Base-by-base conservation (phyloP, 768 basidiomycete species). In the Trametes villosa region DNA sequence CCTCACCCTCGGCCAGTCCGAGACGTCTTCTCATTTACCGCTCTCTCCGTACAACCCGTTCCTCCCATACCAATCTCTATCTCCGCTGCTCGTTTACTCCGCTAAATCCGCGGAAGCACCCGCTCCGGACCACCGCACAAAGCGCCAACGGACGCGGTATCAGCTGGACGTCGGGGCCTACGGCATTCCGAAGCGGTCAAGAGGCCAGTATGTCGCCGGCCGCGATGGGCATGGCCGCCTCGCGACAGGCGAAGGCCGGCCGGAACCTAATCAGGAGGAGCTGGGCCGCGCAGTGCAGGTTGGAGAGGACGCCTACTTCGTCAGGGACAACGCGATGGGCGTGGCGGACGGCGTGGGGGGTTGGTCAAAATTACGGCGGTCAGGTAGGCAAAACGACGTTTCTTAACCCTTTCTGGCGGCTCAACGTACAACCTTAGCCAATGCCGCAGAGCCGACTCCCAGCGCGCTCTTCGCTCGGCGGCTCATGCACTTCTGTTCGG, bases 331-430 rank as follows among this genome's bases (percentile, higher is more conserved):
- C 69, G 91, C 93, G 7, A 88, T 98, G 80, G 96, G 96, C 18
- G 89, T 98, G 9, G 93, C 95, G 4, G 96, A 98, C 70, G 96
- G 96, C 30, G 96, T 98, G 0, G 96, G 96, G 0, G 95, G 95
- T 0, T 97, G 94, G 95, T 82, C 87, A 9, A 74, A 78, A 91
- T 81, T 85, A 17, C 72, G 78, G 59, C 73, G 71, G 33, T 65
- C 68, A 57, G 72, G 78, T 79, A 66, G 20, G 75, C 67, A 12
- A 57, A 62, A 29, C 27, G 33, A 52, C 9, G 33, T 26, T 4
- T 27, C 22, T 30, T 30, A 38, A 60, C 62, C 41, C 51, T 64
- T 41, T 46, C 69, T 24, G 33, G 24, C 22, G 45, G 41, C 34
- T 30, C 11, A 40, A 17, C 26, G 6, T 49, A 13, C 47, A 30